Percentiles rank a stretch among this genome's conserved stretches.
phyloP scores from a whole-genome alignment of 2,329 filamentous ascomycete species.

The Dactylellina sp. region DNA sequence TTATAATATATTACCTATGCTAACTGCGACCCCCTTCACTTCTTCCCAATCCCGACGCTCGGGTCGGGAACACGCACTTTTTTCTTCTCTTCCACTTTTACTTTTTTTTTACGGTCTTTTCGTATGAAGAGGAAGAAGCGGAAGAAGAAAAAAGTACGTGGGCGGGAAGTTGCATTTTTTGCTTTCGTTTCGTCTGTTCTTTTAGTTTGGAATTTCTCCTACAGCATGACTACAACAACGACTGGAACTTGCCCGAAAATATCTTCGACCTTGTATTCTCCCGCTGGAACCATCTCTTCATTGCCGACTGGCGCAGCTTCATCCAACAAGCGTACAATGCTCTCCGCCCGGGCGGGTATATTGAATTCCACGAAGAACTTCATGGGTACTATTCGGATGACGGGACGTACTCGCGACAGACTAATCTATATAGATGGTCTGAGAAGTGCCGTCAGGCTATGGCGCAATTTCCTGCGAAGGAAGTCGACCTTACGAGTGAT shows the following conservation, averaged over 20 bases:
- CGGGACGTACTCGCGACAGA: conserved; percentile 48
- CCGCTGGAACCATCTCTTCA: conserved; percentile 55
- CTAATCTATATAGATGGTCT: conserved; percentile 54
- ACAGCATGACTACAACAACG: conserved; percentile 52
- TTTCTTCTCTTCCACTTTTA: conserved; percentile 7
- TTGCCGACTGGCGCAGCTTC: conserved; percentile 50
- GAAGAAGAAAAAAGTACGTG: background rate
- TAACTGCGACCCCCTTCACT: conserved; percentile 33
- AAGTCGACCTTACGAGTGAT: conserved; percentile 64
- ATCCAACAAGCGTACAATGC: conserved; percentile 63
- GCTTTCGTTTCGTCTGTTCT: conserved; percentile 15
- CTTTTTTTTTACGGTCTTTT: background rate
- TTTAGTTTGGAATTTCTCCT: conserved; percentile 52
- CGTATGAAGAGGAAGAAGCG: background rate
- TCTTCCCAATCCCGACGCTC: conserved; percentile 38
- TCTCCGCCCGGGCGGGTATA: conserved; percentile 71
- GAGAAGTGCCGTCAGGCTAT: conserved; percentile 53
- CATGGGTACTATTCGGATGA: conserved; percentile 55
- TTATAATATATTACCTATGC: conserved; percentile 38
- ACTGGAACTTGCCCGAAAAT: conserved; percentile 55
- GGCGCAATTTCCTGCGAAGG: conserved; percentile 63
- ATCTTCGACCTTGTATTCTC: conserved; percentile 54
- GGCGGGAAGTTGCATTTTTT: conserved; percentile 11
- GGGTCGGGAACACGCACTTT: conserved; percentile 34
- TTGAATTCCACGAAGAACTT: conserved; percentile 68